Evolutionary conservation across 345 rosid species (phyloP).

Genomic region (Stellera chamaejasme): DNA sequence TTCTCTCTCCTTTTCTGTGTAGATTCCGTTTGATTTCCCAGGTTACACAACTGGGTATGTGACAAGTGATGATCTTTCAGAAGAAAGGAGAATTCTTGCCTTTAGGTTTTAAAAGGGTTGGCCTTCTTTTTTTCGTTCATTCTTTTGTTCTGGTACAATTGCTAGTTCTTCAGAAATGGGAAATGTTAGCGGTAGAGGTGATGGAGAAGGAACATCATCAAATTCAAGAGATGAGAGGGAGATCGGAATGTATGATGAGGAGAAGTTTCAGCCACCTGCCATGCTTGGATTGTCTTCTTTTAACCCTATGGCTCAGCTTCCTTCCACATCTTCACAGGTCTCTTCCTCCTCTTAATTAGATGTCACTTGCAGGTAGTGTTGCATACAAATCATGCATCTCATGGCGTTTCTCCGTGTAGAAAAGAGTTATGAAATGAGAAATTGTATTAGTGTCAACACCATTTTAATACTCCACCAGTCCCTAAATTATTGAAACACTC

Average conservation of each 20-base stretch:
- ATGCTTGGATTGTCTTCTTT: conserved; percentile 27
- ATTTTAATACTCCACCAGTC: too few species aligned
- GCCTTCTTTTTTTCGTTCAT: conserved; percentile 5
- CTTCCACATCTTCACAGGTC: conserved; percentile 29
- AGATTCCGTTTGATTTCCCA: conserved; percentile 2
- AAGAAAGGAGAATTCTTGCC: not conserved
- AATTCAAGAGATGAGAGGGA: conserved; percentile 11
- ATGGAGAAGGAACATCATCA: conserved; percentile 31
- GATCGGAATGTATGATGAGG: conserved; percentile 4
- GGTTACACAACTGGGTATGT: not conserved
- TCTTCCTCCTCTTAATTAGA: not conserved
- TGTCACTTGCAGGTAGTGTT: not conserved
- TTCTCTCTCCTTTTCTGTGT: conserved; percentile 3
- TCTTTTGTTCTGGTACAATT: too few species aligned
- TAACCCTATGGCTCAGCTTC: conserved; percentile 19
- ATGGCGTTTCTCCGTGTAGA: not conserved
- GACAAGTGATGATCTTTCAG: conserved; percentile 9
- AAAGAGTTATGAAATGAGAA: not conserved
- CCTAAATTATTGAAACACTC: too few species aligned
- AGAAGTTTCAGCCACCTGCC: conserved; percentile 20
- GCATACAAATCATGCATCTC: not conserved
- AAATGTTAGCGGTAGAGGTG: conserved; percentile 47
- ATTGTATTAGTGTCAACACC: not conserved
- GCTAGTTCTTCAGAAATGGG: conserved; percentile 38
- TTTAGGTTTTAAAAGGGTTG: conserved; percentile 18